Conservation (phyloP, 371 early-diverging fungal species). For the Basidiobolus meristosporus region DNA sequence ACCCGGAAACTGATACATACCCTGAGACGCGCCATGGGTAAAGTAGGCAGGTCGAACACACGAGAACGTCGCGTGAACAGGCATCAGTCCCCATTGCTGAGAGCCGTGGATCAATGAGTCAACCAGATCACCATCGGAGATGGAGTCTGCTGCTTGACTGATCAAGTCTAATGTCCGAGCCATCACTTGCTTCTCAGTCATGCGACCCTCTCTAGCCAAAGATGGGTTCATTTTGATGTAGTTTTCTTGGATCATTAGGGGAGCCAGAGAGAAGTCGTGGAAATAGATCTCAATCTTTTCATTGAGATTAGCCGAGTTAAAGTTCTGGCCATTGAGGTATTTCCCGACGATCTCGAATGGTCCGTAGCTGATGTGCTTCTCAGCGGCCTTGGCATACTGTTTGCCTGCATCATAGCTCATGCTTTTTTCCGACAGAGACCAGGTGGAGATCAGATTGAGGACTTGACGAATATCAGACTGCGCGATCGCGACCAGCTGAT, state of each 20-base stretch:
- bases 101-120: slow-evolving; percentile 66
- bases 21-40: slow-evolving; percentile 30
- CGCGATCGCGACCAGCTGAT: slow-evolving; percentile 66
- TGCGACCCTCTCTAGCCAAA: slow-evolving; percentile 3
- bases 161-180: slow-evolving; percentile 23
- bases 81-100: slow-evolving; percentile 81
- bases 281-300: slow-evolving; percentile 90
- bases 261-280: slow-evolving; percentile 75
- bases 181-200: neutral
- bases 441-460: slow-evolving; percentile 85
- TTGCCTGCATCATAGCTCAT: slow-evolving; percentile 76
- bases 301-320: slow-evolving; percentile 25
- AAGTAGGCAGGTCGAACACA: slow-evolving; percentile 75
- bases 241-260: slow-evolving; percentile 80
- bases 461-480: slow-evolving; percentile 97
- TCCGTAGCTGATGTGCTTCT: slow-evolving; percentile 62
- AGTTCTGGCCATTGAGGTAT: slow-evolving; percentile 29
- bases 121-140: slow-evolving; percentile 75
- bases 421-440: slow-evolving; percentile 32
- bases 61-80: slow-evolving; percentile 76
- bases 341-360: slow-evolving; percentile 75
- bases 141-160: slow-evolving; percentile 77
- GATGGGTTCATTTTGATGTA: slow-evolving; percentile 19
- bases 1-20: slow-evolving; percentile 13
- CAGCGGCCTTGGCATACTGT: slow-evolving; percentile 14